Conservation (phyloP, 441 rosid species). For the Daphne laureola region DNA sequence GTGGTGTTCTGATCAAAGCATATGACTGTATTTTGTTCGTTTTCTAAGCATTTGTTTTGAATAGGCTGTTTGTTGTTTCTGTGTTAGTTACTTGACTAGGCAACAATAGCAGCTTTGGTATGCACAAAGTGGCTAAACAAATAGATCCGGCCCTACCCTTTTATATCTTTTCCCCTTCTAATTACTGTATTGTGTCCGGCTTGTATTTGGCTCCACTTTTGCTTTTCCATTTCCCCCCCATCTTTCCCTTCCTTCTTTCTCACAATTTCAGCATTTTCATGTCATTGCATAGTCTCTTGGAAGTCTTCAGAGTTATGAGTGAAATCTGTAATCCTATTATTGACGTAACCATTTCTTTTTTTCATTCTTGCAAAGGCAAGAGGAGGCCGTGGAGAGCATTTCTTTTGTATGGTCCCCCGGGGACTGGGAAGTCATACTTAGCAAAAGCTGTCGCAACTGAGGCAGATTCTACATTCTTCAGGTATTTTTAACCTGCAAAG, state of each 20-base stretch:
- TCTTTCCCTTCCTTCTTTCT: not conserved
- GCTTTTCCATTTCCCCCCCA: not conserved
- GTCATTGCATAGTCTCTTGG: not conserved
- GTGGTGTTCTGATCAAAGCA: no score
- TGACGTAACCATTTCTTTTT: not conserved
- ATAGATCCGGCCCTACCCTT: no score
- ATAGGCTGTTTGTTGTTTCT: no score
- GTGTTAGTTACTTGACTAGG: no score
- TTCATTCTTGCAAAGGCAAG: slow-evolving; percentile 49
- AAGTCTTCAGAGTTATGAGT: no score
- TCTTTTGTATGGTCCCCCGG: slow-evolving; percentile 94
- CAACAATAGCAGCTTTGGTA: no score
- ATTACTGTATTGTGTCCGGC: not conserved
- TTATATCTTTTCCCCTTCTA: no score
- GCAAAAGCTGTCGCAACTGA: slow-evolving; percentile 99
- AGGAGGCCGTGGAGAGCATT: slow-evolving; percentile 97
- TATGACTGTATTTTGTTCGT: no score
- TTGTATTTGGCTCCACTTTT: not conserved
- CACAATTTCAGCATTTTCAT: not conserved
- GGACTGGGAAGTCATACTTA: slow-evolving; percentile 97
- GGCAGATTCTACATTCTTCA: slow-evolving; percentile 95
- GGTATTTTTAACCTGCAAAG: slow-evolving; percentile 30
- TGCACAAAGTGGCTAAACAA: no score
- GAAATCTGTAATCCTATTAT: not conserved
- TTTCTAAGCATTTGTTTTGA: no score